Percentiles rank a stretch among this genome's conserved stretches.
Conservation (phyloP, 768 basidiomycete species). For the Leccinum variicolor region DNA sequence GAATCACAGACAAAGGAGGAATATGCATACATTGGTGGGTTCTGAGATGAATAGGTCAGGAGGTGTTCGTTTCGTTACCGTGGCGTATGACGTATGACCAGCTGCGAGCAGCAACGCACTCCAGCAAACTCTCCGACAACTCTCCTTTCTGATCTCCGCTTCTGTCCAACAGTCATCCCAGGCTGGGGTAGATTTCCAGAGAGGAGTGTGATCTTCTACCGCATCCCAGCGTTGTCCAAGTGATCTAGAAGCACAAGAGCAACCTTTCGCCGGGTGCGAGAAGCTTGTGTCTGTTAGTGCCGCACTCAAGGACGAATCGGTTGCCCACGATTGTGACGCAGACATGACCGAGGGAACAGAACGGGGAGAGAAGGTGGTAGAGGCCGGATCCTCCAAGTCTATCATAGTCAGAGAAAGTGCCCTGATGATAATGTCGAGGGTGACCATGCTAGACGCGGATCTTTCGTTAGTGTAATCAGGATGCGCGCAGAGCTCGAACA, state of each 20-base stretch:
- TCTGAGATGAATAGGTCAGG: constrained; percentile 58
- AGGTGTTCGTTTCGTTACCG: constrained; percentile 37
- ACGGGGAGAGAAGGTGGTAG: constrained; percentile 46
- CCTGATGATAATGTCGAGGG: constrained; percentile 69
- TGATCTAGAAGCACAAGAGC: constrained; percentile 48
- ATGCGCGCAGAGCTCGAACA: constrained; percentile 72
- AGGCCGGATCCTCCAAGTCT: constrained; percentile 54
- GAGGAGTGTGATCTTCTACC: constrained; percentile 50
- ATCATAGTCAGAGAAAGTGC: constrained; percentile 55
- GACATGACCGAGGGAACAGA: constrained; percentile 45
- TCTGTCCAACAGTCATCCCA: constrained; percentile 61
- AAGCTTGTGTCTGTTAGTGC: constrained; percentile 1
- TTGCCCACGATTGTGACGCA: constrained; percentile 10
- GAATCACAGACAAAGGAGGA: background rate
- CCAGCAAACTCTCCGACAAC: constrained; percentile 72
- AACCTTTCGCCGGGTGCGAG: constrained; percentile 29
- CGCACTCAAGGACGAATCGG: background rate
- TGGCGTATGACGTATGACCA: constrained; percentile 59
- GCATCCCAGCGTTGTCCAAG: constrained; percentile 50
- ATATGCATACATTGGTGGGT: constrained; percentile 56
- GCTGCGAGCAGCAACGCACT: constrained; percentile 62
- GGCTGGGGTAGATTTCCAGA: constrained; percentile 63
- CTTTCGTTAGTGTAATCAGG: constrained; percentile 55
- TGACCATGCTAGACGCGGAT: constrained; percentile 51
- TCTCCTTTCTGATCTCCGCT: constrained; percentile 65